Evolutionary conservation across 2,329 filamentous ascomycete species (phyloP).

Genomic region (Talaromyces sp.): DNA sequence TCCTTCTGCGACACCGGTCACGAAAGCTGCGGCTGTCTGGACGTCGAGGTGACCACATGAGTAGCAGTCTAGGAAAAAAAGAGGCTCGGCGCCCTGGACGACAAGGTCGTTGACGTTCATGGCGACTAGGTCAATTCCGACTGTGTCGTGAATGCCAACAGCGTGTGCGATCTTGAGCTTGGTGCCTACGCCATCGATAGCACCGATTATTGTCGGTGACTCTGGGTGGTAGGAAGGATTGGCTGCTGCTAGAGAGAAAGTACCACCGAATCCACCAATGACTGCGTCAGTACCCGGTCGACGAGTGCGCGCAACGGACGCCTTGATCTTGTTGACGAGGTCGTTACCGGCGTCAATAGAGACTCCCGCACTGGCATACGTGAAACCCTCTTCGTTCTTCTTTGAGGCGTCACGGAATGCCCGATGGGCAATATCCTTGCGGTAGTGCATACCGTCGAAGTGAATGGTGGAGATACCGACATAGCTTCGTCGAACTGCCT

Average conservation of each 20-base stretch:
- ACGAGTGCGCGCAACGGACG: slow-evolving; percentile 77
- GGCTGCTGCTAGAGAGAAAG: slow-evolving; percentile 67
- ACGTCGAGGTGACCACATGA: slow-evolving; percentile 86
- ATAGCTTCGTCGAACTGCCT: slow-evolving; percentile 86
- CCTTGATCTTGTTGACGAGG: slow-evolving; percentile 88
- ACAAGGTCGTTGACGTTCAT: slow-evolving; percentile 99
- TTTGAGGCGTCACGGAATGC: slow-evolving; percentile 38
- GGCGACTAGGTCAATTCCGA: slow-evolving; percentile 93
- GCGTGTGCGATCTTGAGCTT: slow-evolving; percentile 95
- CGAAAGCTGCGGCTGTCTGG: slow-evolving; percentile 74
- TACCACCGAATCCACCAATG: slow-evolving; percentile 92
- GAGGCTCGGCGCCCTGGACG: slow-evolving; percentile 88
- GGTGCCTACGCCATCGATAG: slow-evolving; percentile 93
- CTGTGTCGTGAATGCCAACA: slow-evolving; percentile 85
- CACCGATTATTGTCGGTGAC: slow-evolving; percentile 80
- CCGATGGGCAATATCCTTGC: slow-evolving; percentile 86
- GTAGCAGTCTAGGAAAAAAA: slow-evolving; percentile 98
- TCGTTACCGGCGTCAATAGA: slow-evolving; percentile 92
- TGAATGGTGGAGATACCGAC: slow-evolving; percentile 72
- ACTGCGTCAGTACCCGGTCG: slow-evolving; percentile 85
- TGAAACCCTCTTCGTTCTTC: slow-evolving; percentile 52
- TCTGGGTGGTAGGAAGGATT: slow-evolving; percentile 70
- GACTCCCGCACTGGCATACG: slow-evolving; percentile 89
- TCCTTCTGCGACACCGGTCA: slow-evolving; percentile 83
- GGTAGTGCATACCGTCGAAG: slow-evolving; percentile 86